phyloP scores from a whole-genome alignment of 441 rosid genomes.

The Corymbia citriodora region DNA sequence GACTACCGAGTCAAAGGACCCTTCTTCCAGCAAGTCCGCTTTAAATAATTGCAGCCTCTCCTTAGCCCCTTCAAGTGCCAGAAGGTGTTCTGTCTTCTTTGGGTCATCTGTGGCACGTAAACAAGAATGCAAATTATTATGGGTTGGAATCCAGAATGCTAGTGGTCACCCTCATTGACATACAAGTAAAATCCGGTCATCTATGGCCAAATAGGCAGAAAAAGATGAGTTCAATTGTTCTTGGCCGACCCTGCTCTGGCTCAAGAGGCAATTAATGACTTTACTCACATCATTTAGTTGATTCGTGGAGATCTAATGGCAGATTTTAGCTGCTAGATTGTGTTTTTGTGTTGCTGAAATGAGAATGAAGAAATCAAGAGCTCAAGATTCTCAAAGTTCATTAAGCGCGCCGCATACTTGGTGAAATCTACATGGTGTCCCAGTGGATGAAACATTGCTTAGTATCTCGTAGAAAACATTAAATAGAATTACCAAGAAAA shows the following conservation, averaged over 20 bases:
- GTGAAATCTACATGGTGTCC: neutral
- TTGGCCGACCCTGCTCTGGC: neutral
- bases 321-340: neutral
- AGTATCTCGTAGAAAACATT: neutral
- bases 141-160: neutral
- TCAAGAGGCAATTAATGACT: neutral
- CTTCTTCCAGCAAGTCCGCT: conserved; percentile 35
- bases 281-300: neutral
- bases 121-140: neutral
- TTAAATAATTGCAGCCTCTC: conserved; percentile 34
- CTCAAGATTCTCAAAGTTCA: neutral
- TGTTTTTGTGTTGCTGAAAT: neutral
- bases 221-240: neutral
- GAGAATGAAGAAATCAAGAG: neutral
- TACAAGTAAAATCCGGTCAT: neutral
- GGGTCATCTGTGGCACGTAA: conserved; percentile 22
- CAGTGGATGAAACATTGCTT: neutral
- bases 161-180: neutral
- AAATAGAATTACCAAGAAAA: neutral
- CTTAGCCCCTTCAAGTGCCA: conserved; percentile 29
- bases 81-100: conserved; percentile 32
- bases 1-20: conserved; percentile 30
- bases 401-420: neutral
- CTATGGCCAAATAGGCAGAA: neutral
- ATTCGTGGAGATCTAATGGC: neutral